Base-by-base conservation (phyloP, 805 yeast species). In the Isabelozyma pseudorhagii region DNA sequence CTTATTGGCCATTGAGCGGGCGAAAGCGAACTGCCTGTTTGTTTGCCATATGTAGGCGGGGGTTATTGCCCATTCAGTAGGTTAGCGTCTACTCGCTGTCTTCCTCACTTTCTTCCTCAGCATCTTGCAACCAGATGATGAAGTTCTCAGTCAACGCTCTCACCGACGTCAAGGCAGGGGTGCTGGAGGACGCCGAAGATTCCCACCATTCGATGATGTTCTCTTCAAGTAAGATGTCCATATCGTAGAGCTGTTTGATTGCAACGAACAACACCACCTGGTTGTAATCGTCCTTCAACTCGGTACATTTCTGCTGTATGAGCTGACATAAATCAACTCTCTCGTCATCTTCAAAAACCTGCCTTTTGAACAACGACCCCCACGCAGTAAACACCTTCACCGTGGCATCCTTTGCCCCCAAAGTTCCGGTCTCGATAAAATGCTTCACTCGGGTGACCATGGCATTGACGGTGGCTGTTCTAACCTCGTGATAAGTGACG, bases 401-500 rank as follows among this genome's bases (percentile, higher is more conserved):
- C 0, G 86, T 80, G 0, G 97, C 97, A 21, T 82, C 87, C 59
- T 87, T 86, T 39, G 85, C 83, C 39, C 83, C 84, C 55, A 89
- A 72, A 0, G 97, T 87, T 52, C 81, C 88, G 1, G 97, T 88
- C 40, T 83, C 78, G 38, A 91, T 81, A 59, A 87, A 85, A 56
- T 89, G 89, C 46, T 82, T 76, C 10, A 89, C 81, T 60, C 94
- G 79, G 41, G 75, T 73, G 42, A 90, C 59, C 60, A 94, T 73
- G 0, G 97, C 94, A 38, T 77, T 75, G 36, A 83, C 74, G 0
- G 97, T 89, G 5, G 96, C 96, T 29, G 74, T 68, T 63, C 97
- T 81, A 11, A 94, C 97, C 62, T 92, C 97, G 60, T 89, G 96
- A 67, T 94, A 93, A 0, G 94, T 81, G 14, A 91, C 99, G 65